phyloP scores from a whole-genome alignment of 371 early-diverging fungal genomes.

The Synchytrium microbalum region DNA sequence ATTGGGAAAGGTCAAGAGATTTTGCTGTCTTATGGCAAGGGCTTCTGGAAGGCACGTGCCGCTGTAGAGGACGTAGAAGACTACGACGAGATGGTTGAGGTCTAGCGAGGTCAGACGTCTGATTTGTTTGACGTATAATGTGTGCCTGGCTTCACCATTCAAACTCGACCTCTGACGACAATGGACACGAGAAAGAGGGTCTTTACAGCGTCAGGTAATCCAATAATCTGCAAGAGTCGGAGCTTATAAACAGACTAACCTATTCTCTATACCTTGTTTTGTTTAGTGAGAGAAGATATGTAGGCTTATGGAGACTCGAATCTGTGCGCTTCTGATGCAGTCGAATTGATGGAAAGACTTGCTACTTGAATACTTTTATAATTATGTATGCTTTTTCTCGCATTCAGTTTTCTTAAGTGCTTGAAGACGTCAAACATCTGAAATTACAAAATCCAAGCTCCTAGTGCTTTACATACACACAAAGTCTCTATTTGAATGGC shows the following conservation, averaged over 20 bases:
- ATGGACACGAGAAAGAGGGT: not conserved
- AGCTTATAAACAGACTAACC: too few species aligned
- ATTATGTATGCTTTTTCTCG: conserved; percentile 51
- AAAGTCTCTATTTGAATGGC: too few species aligned
- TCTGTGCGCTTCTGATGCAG: conserved; percentile 85
- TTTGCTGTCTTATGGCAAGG: conserved; percentile 35
- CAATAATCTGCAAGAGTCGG: too few species aligned
- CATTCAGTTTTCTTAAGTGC: not conserved
- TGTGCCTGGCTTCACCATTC: too few species aligned
- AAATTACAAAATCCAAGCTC: not conserved
- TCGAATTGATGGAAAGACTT: conserved; percentile 91
- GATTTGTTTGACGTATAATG: too few species aligned
- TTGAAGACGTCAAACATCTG: too few species aligned
- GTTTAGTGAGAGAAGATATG: conserved; percentile 74
- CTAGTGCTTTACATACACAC: not conserved
- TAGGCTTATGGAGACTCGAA: conserved; percentile 95
- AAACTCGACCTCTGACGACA: too few species aligned
- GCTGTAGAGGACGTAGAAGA: too few species aligned
- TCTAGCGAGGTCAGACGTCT: too few species aligned
- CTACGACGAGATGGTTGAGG: too few species aligned
- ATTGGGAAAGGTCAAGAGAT: conserved; percentile 30
- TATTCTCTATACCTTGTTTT: not conserved
- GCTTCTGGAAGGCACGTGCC: conserved; percentile 29
- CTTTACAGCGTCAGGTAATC: not conserved
- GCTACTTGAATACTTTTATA: conserved; percentile 82